Percentiles rank a stretch among this genome's conserved stretches.
These are phyloP conservation scores for Candida glaebosa DNA, from an alignment of 805 yeast genomes.

Conservation along the genomic window DNA sequence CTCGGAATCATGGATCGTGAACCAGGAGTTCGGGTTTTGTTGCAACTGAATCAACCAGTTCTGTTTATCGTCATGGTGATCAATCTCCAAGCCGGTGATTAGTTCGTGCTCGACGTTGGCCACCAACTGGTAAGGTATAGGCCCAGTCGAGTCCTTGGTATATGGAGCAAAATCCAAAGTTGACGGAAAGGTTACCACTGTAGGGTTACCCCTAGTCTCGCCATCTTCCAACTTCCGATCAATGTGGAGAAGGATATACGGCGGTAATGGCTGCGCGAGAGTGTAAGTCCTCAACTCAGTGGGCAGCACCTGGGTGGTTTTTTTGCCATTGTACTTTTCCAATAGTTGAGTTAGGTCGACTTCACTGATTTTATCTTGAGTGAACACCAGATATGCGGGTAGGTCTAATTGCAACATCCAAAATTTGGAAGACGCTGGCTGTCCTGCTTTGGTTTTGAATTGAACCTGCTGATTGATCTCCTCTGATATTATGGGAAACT, in stretches of 20 bases:
- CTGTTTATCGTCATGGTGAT: conserved; percentile 18
- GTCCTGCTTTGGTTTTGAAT: conserved; percentile 16
- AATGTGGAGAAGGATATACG: conserved; percentile 51
- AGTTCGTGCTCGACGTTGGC: conserved; percentile 15
- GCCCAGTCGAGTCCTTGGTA: conserved; percentile 12
- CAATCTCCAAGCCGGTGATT: conserved; percentile 12
- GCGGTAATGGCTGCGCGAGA: conserved; percentile 45
- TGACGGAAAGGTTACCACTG: conserved; percentile 59
- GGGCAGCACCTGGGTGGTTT: conserved; percentile 27
- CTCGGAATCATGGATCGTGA: conserved; percentile 51
- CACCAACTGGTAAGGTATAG: conserved; percentile 33
- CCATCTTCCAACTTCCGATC: conserved; percentile 38
- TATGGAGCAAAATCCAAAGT: conserved; percentile 35
- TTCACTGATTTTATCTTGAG: conserved; percentile 6
- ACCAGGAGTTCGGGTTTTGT: conserved; percentile 42
- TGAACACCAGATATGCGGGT: conserved; percentile 37
- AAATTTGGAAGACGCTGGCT: conserved; percentile 24
- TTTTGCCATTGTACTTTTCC: conserved; percentile 32
- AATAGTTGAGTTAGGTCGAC: conserved; percentile 19
- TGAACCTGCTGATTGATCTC: conserved; percentile 18
- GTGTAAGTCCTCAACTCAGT: conserved; percentile 35
- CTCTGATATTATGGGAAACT: conserved; percentile 12
- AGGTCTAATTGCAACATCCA: conserved; percentile 57
- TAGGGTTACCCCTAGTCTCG: conserved; percentile 32
- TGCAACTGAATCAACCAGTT: conserved; percentile 15